Evolutionary conservation across 768 basidiomycete genomes (phyloP).

Genomic region (Agaricus blazei): DNA sequence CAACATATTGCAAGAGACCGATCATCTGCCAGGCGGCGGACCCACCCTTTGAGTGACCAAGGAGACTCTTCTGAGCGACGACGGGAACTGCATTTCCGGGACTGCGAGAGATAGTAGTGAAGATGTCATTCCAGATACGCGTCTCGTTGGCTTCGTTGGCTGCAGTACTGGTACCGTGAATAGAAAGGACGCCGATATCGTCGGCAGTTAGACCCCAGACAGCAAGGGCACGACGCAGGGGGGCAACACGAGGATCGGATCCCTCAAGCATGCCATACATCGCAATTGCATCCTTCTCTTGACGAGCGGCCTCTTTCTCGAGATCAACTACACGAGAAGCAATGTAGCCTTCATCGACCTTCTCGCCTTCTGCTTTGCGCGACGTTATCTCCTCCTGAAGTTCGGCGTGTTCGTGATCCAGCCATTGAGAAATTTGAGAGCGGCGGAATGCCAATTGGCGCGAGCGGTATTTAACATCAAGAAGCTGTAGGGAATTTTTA

Average conservation of each 20-base stretch:
- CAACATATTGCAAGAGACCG: slow-evolving; percentile 83
- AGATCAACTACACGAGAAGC: slow-evolving; percentile 75
- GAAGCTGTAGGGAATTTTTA: slow-evolving; percentile 72
- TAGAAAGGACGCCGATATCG: slow-evolving; percentile 86
- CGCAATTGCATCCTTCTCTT: slow-evolving; percentile 90
- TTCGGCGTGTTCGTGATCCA: slow-evolving; percentile 80
- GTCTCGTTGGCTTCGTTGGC: slow-evolving; percentile 98
- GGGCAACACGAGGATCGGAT: slow-evolving; percentile 77
- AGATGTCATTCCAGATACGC: slow-evolving; percentile 92
- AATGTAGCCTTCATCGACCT: slow-evolving; percentile 63
- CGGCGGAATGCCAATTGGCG: slow-evolving; percentile 96
- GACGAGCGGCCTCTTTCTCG: slow-evolving; percentile 84
- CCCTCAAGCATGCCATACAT: slow-evolving; percentile 97
- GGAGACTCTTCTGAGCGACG: slow-evolving; percentile 95
- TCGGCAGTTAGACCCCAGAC: slow-evolving; percentile 95
- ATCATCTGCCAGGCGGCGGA: slow-evolving; percentile 98
- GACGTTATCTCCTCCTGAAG: slow-evolving; percentile 74
- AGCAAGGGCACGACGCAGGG: slow-evolving; percentile 91
- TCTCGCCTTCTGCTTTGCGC: slow-evolving; percentile 47
- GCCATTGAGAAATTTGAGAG: slow-evolving; percentile 92
- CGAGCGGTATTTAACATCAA: slow-evolving; percentile 83
- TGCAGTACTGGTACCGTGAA: slow-evolving; percentile 84
- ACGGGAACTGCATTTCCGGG: slow-evolving; percentile 96
- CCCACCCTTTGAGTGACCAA: slow-evolving; percentile 97
- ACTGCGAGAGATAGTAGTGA: slow-evolving; percentile 83